A percentile compares a stretch with the other conserved stretches of the same genome.
Conservation (phyloP, 305 asterid genomes). For the Rubia balearica region DNA sequence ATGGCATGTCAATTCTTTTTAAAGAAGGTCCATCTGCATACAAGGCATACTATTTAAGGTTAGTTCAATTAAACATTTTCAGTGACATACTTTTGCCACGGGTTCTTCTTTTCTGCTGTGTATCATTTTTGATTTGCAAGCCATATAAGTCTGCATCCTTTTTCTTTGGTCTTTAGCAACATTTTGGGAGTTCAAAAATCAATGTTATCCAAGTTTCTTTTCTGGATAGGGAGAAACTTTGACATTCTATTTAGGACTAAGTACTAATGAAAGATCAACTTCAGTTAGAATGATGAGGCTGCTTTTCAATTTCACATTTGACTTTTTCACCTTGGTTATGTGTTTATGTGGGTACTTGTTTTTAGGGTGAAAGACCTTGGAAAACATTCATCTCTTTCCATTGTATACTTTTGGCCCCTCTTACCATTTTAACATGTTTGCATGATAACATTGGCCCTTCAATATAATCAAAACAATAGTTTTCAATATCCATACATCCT, state of each 20-base stretch:
- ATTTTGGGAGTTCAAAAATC: neutral
- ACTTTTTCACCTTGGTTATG: neutral
- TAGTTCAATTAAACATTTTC: constrained; percentile 18
- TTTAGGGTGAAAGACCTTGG: neutral
- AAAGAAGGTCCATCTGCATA: constrained; percentile 91
- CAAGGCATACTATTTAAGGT: constrained; percentile 88
- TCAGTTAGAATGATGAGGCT: neutral
- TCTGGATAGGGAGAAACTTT: neutral
- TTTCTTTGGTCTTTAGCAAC: neutral
- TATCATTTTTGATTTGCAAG: neutral
- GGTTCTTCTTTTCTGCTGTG: neutral
- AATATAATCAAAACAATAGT: neutral
- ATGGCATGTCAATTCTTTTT: constrained; percentile 84
- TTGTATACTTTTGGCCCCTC: too few species aligned
- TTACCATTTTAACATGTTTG: neutral
- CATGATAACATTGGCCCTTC: neutral
- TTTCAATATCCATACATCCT: neutral
- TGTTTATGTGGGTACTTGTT: neutral
- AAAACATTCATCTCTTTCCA: too few species aligned
- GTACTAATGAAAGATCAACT: neutral
- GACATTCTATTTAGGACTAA: neutral
- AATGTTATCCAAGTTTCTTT: neutral
- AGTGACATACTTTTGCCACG: neutral
- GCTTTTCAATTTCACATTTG: neutral
- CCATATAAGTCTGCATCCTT: neutral